Evolutionary conservation across 2,329 filamentous ascomycete species (phyloP), one percentile per base, ranked within the genome.

Genomic region (Bretziella fagacearum): DNA sequence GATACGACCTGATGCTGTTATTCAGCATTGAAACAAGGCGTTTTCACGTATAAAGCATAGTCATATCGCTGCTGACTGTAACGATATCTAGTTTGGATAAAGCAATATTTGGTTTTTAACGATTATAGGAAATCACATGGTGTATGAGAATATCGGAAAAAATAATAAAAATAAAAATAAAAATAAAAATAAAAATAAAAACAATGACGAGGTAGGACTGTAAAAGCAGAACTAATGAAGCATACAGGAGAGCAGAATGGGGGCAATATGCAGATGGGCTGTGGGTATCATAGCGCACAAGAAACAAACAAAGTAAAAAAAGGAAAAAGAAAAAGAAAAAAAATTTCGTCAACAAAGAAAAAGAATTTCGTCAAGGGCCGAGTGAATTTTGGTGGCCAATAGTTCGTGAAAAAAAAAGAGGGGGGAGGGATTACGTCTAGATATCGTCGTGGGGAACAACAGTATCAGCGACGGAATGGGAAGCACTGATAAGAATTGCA

Each of bases 251-350:
- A 39, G 23, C 35, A 39, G 23, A 20, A 39, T 39, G 20, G 7
- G n/a, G n/a, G n/a, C 8, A 22, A 39, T 39, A 39, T 25, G 35
- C 35, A 39, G 35, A 39, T 22, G 35, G 13, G 18, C n/a, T 22
- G 35, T 39, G 35, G 35, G 35, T 39, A 39, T 39, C 35, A 39
- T 22, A 39, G 35, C 35, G 18, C 18, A 22, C 35, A 39, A 22
- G 18, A 39, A 39, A 22, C 15, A 39, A 39, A 39, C 20, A 23
- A 22, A 22, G 17, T 6, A n/a, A 39, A 37, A 37, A 46, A 36
- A 29, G 18, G 10, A 36, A 15, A 7, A 39, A 18, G 32, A 27
- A 37, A 30, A 27, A 18, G 23, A 27, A 25, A 20, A 20, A 39
- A 5, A 10, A 22, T n/a, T n/a, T n/a, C n/a, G n/a, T n/a, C n/a